Evolutionary conservation across 805 yeast species (phyloP), one percentile per base, ranked within the genome.

Genomic region (Saccharomycopsis amapae): DNA sequence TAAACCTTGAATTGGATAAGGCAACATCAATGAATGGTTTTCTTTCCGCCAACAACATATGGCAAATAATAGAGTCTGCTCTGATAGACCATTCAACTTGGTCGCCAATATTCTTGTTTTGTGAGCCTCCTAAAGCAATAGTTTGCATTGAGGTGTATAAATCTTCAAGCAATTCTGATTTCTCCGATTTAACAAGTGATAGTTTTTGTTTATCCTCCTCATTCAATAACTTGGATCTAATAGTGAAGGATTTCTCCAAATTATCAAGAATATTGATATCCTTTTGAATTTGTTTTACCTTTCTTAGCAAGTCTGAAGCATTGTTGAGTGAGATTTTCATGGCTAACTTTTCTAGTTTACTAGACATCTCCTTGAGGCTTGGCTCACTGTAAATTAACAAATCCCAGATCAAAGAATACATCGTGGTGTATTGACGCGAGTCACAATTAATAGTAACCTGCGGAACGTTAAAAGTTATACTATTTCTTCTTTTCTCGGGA

Each of bases 311-410:
- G 2, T 72, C 68, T 0, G 63, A 49, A 34, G 80, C 59, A 53
- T 86, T 82, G 31, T 76, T 76, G 58, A 83, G 73, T 58, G 86
- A 89, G 25, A 84, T 74, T 3, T 86, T 76, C 52, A 89, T 69
- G 35, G 79, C 66, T 56, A 87, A 64, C 53, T 82, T 81, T 45
- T 79, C 80, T 25, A 85, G 66, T 31, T 73, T 72, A 45, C 83
- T 81, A 30, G 72, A 70, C 36, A 81, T 59, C 30, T 67, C 65
- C 50, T 76, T 75, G 37, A 75, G 72, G 53, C 73, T 71, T 4
- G 96, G 95, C 53, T 86, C 95, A 4, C 76, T 68, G 58, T 85
- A 86, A 26, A 85, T 68, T 48, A 90, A 57, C 38, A 89, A 63
- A 44, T 81, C 79, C 55, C 76, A 69, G 1, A 75, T 67, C 32